Conservation (phyloP, 202 grass and related monocot genomes). For the Setaria italica region DNA sequence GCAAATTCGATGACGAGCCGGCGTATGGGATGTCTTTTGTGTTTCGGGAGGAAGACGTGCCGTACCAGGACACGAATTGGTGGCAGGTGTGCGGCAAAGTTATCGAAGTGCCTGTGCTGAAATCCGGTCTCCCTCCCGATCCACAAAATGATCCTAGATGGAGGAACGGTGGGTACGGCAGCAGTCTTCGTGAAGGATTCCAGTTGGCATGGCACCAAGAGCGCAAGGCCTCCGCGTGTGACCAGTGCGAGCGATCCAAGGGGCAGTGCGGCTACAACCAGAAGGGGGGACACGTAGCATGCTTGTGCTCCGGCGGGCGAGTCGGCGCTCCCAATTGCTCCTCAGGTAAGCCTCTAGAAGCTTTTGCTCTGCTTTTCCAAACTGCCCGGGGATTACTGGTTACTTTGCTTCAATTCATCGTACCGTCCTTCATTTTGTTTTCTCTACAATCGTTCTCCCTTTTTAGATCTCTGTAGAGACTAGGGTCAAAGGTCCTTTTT, state of each 20-base stretch:
- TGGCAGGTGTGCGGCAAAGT: rapidly evolving
- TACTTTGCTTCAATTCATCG: too few species aligned
- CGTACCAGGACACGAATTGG: neutral
- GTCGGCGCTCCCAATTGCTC: neutral
- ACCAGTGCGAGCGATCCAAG: neutral
- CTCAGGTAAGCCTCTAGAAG: neutral
- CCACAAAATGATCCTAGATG: rapidly evolving
- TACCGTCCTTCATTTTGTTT: too few species aligned
- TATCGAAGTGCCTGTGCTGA: neutral
- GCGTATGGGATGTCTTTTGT: neutral
- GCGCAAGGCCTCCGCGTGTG: rapidly evolving
- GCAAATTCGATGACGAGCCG: rapidly evolving
- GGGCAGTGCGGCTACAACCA: conserved; percentile 36
- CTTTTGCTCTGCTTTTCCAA: neutral
- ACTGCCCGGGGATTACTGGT: neutral
- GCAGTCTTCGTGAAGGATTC: conserved; percentile 21
- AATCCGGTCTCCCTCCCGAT: rapidly evolving
- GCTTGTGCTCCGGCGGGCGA: neutral
- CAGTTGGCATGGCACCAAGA: neutral
- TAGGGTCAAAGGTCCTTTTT: too few species aligned
- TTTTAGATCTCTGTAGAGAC: too few species aligned
- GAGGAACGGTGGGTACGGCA: neutral
- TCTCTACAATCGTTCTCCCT: too few species aligned
- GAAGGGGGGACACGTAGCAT: rapidly evolving
- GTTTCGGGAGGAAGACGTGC: neutral